phyloP scores from a whole-genome alignment of 768 basidiomycete genomes.

The Kwoniella shandongensis region DNA sequence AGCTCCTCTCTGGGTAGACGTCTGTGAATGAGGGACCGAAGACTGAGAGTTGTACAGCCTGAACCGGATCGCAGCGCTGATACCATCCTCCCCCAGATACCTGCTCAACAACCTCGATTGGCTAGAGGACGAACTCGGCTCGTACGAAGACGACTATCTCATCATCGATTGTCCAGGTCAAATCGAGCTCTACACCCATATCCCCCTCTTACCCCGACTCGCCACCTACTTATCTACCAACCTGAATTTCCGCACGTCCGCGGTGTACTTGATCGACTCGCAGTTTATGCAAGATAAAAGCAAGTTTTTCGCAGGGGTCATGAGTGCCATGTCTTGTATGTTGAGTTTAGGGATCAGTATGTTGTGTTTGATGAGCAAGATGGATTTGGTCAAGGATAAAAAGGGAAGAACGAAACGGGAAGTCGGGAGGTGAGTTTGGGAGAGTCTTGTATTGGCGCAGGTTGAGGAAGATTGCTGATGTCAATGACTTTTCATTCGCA shows the following conservation, averaged over 20 bases:
- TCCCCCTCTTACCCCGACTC: constrained; percentile 89
- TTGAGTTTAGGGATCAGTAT: constrained; percentile 94
- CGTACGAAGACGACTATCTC: constrained; percentile 90
- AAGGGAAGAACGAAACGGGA: constrained; percentile 65
- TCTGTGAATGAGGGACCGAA: too few relatives aligned
- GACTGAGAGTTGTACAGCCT: too few relatives aligned
- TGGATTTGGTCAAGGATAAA: constrained; percentile 79
- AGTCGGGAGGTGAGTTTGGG: constrained; percentile 68
- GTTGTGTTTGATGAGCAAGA: constrained; percentile 98
- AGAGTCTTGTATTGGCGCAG: neutral
- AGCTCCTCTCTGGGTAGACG: too few relatives aligned
- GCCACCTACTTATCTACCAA: constrained; percentile 65
- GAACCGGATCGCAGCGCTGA: too few relatives aligned
- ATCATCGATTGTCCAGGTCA: constrained; percentile 61
- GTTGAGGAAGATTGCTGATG: too few relatives aligned
- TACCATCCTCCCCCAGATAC: constrained; percentile 65
- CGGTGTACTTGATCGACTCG: constrained; percentile 89
- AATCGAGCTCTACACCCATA: constrained; percentile 98
- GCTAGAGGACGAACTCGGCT: constrained; percentile 93
- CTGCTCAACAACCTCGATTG: constrained; percentile 96
- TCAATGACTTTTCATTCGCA: too few relatives aligned
- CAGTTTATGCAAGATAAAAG: constrained; percentile 99
- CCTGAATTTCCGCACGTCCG: constrained; percentile 81
- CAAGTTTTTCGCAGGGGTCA: constrained; percentile 96
- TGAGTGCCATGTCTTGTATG: constrained; percentile 99